Conservation (phyloP, 2,329 filamentous ascomycete genomes). For the Diaporthe longicolla region DNA sequence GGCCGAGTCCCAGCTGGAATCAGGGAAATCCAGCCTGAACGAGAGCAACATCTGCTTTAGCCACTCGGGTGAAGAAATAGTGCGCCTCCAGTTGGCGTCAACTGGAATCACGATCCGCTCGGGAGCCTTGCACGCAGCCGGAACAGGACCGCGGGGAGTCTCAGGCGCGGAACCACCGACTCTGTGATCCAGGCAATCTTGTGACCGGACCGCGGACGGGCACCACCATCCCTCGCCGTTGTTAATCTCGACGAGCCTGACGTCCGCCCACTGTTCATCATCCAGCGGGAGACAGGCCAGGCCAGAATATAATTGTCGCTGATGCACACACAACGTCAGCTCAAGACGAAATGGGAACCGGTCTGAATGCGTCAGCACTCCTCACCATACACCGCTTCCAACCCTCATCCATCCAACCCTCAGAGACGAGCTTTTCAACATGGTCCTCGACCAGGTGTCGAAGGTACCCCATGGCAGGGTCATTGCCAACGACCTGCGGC, state of each 20-base stretch:
- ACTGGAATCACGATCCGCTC: neutral
- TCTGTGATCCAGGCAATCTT: too few relatives aligned
- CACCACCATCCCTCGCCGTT: neutral
- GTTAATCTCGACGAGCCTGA: neutral
- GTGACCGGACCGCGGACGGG: neutral
- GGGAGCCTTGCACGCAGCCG: neutral
- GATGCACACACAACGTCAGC: neutral
- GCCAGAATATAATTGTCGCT: neutral
- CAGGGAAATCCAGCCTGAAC: neutral
- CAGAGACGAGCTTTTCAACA: neutral
- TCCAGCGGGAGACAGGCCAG: neutral
- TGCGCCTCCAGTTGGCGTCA: neutral
- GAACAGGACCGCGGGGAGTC: neutral
- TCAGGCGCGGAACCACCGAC: too few relatives aligned
- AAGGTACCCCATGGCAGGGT: neutral
- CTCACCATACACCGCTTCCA: neutral
- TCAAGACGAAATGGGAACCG: neutral
- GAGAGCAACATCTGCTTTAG: neutral
- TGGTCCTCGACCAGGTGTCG: neutral
- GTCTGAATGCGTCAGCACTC: neutral
- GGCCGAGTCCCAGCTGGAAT: neutral
- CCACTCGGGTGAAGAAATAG: neutral
- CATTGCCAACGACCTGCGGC: neutral
- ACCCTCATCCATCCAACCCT: neutral
- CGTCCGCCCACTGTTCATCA: neutral